These are phyloP conservation scores for Claviceps maximensis DNA, from an alignment of 2,329 filamentous ascomycete genomes.

Conservation along the genomic window DNA sequence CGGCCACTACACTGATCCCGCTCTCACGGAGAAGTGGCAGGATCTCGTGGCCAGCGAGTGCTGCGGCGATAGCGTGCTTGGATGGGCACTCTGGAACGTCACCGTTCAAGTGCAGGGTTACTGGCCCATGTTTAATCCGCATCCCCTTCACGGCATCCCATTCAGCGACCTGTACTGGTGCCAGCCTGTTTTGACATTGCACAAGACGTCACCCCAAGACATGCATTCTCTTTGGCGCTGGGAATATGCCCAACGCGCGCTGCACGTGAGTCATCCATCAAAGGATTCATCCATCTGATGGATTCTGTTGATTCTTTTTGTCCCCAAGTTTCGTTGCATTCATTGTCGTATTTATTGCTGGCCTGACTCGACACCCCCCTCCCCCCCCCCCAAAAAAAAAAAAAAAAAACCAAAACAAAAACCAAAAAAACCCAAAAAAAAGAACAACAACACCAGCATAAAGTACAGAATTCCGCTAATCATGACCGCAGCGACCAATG, in stretches of 20 bases:
- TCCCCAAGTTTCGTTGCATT: no score
- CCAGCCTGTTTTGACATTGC: constrained; percentile 42
- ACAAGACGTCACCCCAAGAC: constrained; percentile 40
- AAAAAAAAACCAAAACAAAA: no score
- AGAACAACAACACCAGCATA: no score
- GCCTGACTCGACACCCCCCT: no score
- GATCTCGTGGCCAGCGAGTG: constrained; percentile 29
- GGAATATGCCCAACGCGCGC: constrained; percentile 36
- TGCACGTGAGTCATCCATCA: constrained; percentile 17
- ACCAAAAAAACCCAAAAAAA: no score
- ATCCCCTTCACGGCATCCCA: constrained; percentile 38
- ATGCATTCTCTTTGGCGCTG: constrained; percentile 38
- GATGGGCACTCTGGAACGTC: constrained; percentile 31
- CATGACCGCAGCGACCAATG: constrained; percentile 18
- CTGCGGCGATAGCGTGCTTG: constrained; percentile 40
- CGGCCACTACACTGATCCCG: constrained; percentile 27
- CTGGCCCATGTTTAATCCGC: constrained; percentile 43
- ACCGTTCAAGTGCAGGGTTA: constrained; percentile 29
- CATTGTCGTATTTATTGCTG: no score
- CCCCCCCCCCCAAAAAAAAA: no score
- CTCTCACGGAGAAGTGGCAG: constrained; percentile 34
- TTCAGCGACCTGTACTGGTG: constrained; percentile 39
- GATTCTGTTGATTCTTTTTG: no score
- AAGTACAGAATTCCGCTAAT: no score
- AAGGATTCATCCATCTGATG: no score